Evolutionary conservation across 192 early-diverging fungal species (phyloP).

Genomic region (Radiomyces spectabilis): DNA sequence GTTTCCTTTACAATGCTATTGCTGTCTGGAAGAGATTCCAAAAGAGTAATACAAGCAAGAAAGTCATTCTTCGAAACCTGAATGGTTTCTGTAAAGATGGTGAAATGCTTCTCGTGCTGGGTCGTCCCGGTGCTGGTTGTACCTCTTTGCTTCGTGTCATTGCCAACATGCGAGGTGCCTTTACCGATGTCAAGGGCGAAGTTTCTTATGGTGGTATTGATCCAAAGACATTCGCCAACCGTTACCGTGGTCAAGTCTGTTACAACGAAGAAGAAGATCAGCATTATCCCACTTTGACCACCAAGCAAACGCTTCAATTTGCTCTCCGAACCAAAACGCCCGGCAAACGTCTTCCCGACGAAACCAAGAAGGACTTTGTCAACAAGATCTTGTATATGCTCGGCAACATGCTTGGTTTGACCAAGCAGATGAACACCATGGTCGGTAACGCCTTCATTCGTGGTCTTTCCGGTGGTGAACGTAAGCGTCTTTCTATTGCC

Average conservation of each 20-base stretch:
- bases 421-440: constrained; percentile 10
- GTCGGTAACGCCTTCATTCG: constrained; percentile 67
- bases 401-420: constrained; percentile 9
- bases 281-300: constrained; percentile 67
- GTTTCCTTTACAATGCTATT: not conserved
- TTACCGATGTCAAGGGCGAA: constrained; percentile 41
- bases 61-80: constrained; percentile 47
- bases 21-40: constrained; percentile 8
- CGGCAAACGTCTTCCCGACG: constrained; percentile 35
- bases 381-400: constrained; percentile 29
- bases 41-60: not conserved
- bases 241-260: constrained; percentile 23
- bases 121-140: constrained; percentile 60
- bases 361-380: constrained; percentile 32
- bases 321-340: constrained; percentile 66
- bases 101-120: constrained; percentile 64
- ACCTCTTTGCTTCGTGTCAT: constrained; percentile 57
- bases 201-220: constrained; percentile 60
- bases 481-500: constrained; percentile 63
- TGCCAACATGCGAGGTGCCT: constrained; percentile 51
- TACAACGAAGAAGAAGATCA: constrained; percentile 44
- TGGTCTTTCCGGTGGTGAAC: constrained; percentile 64
- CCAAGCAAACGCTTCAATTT: constrained; percentile 67
- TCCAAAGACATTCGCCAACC: constrained; percentile 41
- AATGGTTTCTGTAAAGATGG: constrained; percentile 62